Conservation (phyloP, 805 yeast genomes). For the Candida coquimbonensis region DNA sequence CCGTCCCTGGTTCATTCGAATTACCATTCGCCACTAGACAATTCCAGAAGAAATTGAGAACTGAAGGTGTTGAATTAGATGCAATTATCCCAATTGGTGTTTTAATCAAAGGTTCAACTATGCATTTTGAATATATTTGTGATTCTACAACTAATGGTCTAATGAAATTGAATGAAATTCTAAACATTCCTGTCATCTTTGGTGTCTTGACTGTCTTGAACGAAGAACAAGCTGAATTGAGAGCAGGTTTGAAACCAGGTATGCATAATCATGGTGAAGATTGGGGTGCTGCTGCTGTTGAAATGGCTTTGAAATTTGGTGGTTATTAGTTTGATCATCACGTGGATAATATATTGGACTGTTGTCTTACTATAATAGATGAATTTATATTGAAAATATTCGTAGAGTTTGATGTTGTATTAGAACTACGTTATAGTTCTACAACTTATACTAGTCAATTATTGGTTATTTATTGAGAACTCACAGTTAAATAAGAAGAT, state of each 20-base stretch:
- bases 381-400: too few species aligned
- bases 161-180: slow-evolving; percentile 70
- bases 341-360: background rate
- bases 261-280: slow-evolving; percentile 96
- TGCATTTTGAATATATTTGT: slow-evolving; percentile 97
- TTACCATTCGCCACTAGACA: slow-evolving; percentile 73
- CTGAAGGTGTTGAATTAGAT: slow-evolving; percentile 49
- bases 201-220: slow-evolving; percentile 92
- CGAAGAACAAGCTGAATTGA: slow-evolving; percentile 85
- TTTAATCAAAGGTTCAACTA: slow-evolving; percentile 90
- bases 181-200: slow-evolving; percentile 77
- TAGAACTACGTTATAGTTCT: too few species aligned
- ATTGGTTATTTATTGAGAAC: too few species aligned
- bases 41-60: slow-evolving; percentile 35
- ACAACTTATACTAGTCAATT: too few species aligned
- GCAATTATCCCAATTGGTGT: slow-evolving; percentile 93
- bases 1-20: slow-evolving; percentile 95
- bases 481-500: too few species aligned
- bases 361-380: background rate
- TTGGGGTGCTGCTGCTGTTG: slow-evolving; percentile 99
- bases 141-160: slow-evolving; percentile 81
- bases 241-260: slow-evolving; percentile 80
- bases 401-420: too few species aligned
- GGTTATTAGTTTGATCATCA: background rate
- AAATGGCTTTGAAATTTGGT: slow-evolving; percentile 60